These are phyloP conservation scores for Puccinia polysora DNA, from an alignment of 1,284 basidiomycete species.

Conservation along the genomic window DNA sequence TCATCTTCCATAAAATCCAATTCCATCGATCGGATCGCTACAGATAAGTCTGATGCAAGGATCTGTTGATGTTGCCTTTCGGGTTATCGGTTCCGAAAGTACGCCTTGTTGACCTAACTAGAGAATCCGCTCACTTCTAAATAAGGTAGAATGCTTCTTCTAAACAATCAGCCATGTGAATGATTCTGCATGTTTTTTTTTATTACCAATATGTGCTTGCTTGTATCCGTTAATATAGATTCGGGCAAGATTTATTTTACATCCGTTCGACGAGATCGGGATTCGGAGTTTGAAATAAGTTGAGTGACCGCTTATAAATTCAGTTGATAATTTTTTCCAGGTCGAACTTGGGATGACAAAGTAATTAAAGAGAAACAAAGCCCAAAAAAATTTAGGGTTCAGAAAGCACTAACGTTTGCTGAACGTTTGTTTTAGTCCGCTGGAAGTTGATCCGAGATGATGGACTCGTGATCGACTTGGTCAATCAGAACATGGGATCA, in stretches of 20 bases:
- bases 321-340: not conserved
- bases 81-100: slow-evolving; percentile 35
- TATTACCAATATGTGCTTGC: not conserved
- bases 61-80: slow-evolving; percentile 35
- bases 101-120: too few relatives aligned
- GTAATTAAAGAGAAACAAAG: too few relatives aligned
- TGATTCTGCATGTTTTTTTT: not conserved
- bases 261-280: slow-evolving; percentile 26
- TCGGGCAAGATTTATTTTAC: slow-evolving; percentile 41
- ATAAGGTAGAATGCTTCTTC: too few relatives aligned
- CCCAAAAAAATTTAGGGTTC: not conserved
- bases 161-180: not conserved
- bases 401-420: not conserved
- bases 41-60: slow-evolving; percentile 40
- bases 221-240: not conserved
- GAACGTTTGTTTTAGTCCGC: slow-evolving; percentile 23
- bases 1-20: not conserved
- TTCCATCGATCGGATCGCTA: not conserved
- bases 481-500: not conserved
- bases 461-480: slow-evolving; percentile 22
- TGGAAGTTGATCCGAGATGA: slow-evolving; percentile 43
- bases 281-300: slow-evolving; percentile 37
- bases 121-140: too few relatives aligned
- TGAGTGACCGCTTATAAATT: slow-evolving; percentile 24
- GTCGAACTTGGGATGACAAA: too few relatives aligned